Conservation (phyloP, 306 rosid species). For the Gastrolobium villosum region DNA sequence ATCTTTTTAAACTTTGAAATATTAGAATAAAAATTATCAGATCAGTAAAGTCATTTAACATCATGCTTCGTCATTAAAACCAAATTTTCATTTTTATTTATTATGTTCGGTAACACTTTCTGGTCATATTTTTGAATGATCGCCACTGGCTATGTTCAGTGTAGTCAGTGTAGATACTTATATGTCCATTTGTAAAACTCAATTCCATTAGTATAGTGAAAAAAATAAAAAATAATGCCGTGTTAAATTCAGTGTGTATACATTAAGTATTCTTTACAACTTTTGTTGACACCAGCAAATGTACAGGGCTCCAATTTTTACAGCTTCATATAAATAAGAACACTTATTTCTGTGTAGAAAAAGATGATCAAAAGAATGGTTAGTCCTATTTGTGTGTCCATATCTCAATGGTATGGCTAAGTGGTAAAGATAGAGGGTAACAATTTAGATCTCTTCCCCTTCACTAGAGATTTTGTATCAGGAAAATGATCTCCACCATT, state of each 20-base stretch:
- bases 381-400: neutral
- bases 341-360: constrained; percentile 19
- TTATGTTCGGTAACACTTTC: no score
- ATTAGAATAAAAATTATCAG: no score
- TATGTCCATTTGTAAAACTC: no score
- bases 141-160: no score
- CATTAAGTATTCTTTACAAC: neutral
- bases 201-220: neutral
- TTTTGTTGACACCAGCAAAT: neutral
- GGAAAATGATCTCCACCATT: constrained; percentile 70
- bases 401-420: constrained; percentile 42
- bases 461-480: constrained; percentile 67
- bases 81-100: no score
- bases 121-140: no score
- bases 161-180: no score
- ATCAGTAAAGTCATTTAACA: no score
- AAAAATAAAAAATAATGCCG: no score
- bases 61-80: no score
- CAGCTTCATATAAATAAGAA: neutral
- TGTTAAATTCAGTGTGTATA: neutral
- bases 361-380: constrained; percentile 43
- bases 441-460: constrained; percentile 73
- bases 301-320: neutral
- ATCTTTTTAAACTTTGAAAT: no score
- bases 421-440: constrained; percentile 77